Evolutionary conservation across 148 eudicot genomes (phyloP).

Genomic region (Dianthus caryophyllus): DNA sequence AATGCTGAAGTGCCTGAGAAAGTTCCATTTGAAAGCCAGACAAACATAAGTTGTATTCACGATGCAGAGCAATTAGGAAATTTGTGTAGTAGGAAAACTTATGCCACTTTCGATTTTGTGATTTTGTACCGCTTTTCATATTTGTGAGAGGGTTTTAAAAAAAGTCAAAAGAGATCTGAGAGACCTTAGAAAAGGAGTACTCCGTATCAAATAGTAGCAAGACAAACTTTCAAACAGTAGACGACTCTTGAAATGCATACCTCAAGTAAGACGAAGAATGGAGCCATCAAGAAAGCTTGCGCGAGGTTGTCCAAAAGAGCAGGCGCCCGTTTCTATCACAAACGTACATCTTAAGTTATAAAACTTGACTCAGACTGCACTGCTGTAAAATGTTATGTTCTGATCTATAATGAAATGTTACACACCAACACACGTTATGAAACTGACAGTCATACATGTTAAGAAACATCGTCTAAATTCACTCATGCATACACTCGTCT

Average conservation of each 20-base stretch:
- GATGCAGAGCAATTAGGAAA: not conserved
- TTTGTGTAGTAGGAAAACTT: too few species aligned
- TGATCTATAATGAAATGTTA: not conserved
- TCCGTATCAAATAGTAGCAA: too few species aligned
- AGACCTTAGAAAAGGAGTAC: too few species aligned
- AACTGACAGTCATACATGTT: not conserved
- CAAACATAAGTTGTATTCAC: not conserved
- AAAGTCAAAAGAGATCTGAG: too few species aligned
- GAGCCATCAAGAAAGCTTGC: slow-evolving; percentile 85
- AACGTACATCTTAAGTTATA: not conserved
- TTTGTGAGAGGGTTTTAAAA: too few species aligned
- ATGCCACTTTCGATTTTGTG: too few species aligned
- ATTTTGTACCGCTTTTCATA: too few species aligned
- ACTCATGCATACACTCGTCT: not conserved
- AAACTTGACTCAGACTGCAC: too few species aligned
- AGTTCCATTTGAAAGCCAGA: not conserved
- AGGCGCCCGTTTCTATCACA: slow-evolving; percentile 72
- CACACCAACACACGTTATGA: not conserved
- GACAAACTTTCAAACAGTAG: not conserved
- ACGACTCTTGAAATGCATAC: slow-evolving; percentile 38
- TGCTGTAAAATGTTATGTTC: too few species aligned
- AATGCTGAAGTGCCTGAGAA: slow-evolving; percentile 54
- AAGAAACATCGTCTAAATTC: not conserved
- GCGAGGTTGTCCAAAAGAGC: slow-evolving; percentile 70
- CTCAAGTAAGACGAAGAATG: slow-evolving; percentile 82